Conservation (phyloP, 169 alveolate species). For the Cryptosporidium felis region DNA sequence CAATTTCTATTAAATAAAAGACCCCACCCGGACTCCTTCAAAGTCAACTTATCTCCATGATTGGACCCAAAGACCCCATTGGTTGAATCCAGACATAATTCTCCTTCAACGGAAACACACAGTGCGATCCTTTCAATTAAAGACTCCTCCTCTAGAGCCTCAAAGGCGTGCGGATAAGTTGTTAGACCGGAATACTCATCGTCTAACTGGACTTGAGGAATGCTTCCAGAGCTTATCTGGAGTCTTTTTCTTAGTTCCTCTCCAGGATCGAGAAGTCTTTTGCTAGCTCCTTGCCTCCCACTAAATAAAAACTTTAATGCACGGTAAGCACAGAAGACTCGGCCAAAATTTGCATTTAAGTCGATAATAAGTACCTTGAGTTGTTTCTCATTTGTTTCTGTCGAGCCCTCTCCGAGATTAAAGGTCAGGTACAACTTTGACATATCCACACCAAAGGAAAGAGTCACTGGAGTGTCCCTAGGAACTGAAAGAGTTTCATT, state of each 20-base stretch:
- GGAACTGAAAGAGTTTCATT: neutral
- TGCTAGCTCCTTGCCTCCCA: neutral
- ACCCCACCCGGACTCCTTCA: slow-evolving; percentile 23
- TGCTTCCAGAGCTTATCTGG: slow-evolving; percentile 49
- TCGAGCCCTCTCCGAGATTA: neutral
- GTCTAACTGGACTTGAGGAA: slow-evolving; percentile 42
- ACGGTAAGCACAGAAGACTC: slow-evolving; percentile 10
- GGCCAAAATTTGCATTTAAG: slow-evolving; percentile 17
- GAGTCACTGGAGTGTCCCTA: neutral
- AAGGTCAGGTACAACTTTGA: neutral
- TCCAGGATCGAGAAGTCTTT: slow-evolving; percentile 37
- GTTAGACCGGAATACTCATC: slow-evolving; percentile 21
- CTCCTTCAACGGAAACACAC: neutral
- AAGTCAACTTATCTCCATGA: too few species aligned
- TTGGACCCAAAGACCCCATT: too few species aligned
- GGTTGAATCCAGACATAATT: neutral
- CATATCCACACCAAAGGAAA: slow-evolving; percentile 11
- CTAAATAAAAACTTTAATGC: neutral
- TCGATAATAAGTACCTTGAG: neutral
- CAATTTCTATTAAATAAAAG: slow-evolving; percentile 8
- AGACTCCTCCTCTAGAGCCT: neutral
- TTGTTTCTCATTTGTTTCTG: neutral
- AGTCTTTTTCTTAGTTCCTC: neutral
- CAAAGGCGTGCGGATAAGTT: slow-evolving; percentile 44
- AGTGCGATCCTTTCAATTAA: neutral